Conservation (phyloP, 2,329 filamentous ascomycete genomes). For the Alternaria ethzedia region DNA sequence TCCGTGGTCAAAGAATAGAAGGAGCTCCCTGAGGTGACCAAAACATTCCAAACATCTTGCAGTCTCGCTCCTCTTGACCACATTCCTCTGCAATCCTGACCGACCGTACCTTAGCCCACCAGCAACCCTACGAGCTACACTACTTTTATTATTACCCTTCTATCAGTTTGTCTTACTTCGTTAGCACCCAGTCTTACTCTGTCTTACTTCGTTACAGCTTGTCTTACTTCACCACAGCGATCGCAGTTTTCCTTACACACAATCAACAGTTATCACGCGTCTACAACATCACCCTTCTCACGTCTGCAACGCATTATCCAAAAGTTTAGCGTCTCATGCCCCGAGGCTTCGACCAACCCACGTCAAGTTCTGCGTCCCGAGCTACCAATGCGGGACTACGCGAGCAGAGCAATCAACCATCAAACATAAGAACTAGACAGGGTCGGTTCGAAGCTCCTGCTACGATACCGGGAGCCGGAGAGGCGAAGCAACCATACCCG, state of each 20-base stretch:
- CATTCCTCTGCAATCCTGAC: constrained; percentile 7
- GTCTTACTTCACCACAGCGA: background rate
- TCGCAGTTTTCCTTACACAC: background rate
- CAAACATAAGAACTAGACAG: constrained; percentile 15
- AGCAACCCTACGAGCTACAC: constrained; percentile 19
- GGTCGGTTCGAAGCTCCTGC: constrained; percentile 14
- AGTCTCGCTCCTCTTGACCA: constrained; percentile 3
- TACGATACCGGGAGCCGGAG: background rate
- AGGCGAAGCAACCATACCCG: constrained; percentile 8
- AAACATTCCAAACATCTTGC: constrained; percentile 29
- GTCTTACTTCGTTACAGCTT: background rate
- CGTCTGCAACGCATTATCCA: background rate
- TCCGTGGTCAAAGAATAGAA: constrained; percentile 42
- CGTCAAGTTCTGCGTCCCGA: constrained; percentile 25
- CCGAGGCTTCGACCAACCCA: constrained; percentile 26
- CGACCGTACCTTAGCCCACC: constrained; percentile 28
- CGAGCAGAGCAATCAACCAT: constrained; percentile 19
- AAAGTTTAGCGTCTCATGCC: constrained; percentile 24
- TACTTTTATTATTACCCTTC: constrained; percentile 23
- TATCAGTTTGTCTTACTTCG: constrained; percentile 9
- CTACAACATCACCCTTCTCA: background rate
- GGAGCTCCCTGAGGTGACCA: constrained; percentile 34
- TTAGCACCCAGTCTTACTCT: background rate
- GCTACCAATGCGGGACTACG: constrained; percentile 11
- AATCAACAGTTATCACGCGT: background rate